These are phyloP conservation scores for Colletotrichum salicis DNA, from an alignment of 2,329 filamentous ascomycete genomes.

Conservation along the genomic window DNA sequence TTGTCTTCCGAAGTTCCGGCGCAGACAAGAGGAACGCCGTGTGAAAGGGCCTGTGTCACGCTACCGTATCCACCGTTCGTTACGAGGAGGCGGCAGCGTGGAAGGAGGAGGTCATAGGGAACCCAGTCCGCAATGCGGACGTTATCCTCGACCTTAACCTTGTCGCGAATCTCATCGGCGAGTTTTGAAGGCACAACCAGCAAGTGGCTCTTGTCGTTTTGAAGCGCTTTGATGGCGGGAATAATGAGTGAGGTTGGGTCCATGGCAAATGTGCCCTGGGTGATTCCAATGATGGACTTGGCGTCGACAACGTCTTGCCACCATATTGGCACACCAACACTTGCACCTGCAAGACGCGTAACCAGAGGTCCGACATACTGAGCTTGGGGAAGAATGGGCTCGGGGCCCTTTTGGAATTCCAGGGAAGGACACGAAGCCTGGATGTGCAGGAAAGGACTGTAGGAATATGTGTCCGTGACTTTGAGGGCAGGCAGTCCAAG, in stretches of 20 bases:
- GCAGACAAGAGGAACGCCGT: constrained; percentile 48
- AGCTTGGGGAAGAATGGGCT: constrained; percentile 36
- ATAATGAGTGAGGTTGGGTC: constrained; percentile 50
- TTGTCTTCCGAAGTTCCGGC: constrained; percentile 51
- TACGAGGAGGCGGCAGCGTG: constrained; percentile 46
- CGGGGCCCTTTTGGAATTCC: constrained; percentile 45
- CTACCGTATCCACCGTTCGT: constrained; percentile 52
- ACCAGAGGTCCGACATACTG: constrained; percentile 50
- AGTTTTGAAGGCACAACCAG: constrained; percentile 48
- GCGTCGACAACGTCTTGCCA: constrained; percentile 45
- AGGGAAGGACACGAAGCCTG: constrained; percentile 48
- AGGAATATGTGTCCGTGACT: constrained; percentile 45
- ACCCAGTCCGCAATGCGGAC: constrained; percentile 48
- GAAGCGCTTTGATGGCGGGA: constrained; percentile 49
- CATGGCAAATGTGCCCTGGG: constrained; percentile 51
- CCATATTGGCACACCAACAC: constrained; percentile 43
- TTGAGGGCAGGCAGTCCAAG: constrained; percentile 45
- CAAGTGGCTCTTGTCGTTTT: constrained; percentile 40
- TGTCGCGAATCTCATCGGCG: constrained; percentile 39
- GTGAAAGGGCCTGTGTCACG: constrained; percentile 48
- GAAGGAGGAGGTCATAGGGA: constrained; percentile 49
- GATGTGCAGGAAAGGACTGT: constrained; percentile 52
- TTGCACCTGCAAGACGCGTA: constrained; percentile 33
- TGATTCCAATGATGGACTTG: constrained; percentile 47
- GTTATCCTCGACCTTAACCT: constrained; percentile 39